Base-by-base conservation (phyloP, 1,139 yeast species). In the Sugiyamaella novakii region DNA sequence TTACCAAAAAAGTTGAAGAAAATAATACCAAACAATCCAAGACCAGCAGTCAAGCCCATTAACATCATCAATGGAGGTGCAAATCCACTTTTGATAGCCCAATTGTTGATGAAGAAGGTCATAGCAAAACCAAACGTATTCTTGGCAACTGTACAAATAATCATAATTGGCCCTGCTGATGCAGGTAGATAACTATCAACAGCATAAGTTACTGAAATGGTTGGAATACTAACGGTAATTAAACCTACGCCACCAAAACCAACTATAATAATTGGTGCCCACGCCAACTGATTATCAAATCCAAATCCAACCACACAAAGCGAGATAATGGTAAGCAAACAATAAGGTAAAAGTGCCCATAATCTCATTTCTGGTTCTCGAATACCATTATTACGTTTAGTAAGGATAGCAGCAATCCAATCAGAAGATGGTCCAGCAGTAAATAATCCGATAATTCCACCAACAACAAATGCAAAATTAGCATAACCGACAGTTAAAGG, bases 321-420 rank as follows among this genome's bases (percentile, higher is more conserved):
- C 3, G 24, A 17, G 5, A 36, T 11, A 19, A 36, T 21, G 3
- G 25, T 21, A 5, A 36, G 8, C 11, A 36, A 22, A 3, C 17
- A 19, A 5, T 36, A 22, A 2, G 40, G 40, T 10, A 36, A 10
- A 15, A 36, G 24, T 10, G 40, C 17, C 40, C 40, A 46, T 3
- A 47, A 29, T 5, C 51, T 49, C 19, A 45, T 45, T 39, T 47
- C 51, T 12, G 51, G 51, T 46, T 46, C 42, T 11, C 40, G 24
- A 18, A 29, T 19, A 11, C 50, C 51, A 15, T 37, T 19, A 14
- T 46, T 28, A 14, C 31, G 35, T 34, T 24, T 46, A 3, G 51
- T 45, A 19, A 38, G n/a, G 10, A 19, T 21, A 19, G 24, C 19
- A 12, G 42, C 50, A 12, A 47, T 28, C 18, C 18, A 37, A 38